phyloP scores from a whole-genome alignment of 129 eudicot species.

The Heracleum sosnowskyi region DNA sequence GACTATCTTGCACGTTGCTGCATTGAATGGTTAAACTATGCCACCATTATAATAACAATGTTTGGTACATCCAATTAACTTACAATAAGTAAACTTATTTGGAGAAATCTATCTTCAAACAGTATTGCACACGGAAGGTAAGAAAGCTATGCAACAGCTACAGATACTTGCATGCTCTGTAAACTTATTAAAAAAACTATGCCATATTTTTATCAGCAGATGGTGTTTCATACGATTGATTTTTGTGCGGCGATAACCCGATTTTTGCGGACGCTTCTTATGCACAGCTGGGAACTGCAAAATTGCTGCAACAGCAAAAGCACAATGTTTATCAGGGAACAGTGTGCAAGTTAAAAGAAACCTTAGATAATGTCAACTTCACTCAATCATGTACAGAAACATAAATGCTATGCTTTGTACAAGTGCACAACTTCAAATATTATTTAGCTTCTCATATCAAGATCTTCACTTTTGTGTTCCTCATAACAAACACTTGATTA shows the following conservation, averaged over 20 bases:
- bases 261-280: conserved; percentile 65
- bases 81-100: not conserved
- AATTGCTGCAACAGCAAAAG: conserved; percentile 67
- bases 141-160: not conserved
- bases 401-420: not conserved
- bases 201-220: not conserved
- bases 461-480: not conserved
- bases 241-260: conserved; percentile 74
- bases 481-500: not conserved
- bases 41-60: not conserved
- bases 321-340: conserved; percentile 9
- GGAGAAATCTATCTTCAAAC: not conserved
- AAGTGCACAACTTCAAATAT: not conserved
- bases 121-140: not conserved
- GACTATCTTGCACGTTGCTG: not conserved
- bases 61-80: not conserved
- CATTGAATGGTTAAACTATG: not conserved
- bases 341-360: not conserved
- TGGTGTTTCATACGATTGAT: conserved; percentile 55
- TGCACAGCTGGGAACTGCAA: conserved; percentile 84
- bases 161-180: conserved; percentile 6
- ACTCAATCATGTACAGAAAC: not conserved
- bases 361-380: not conserved
- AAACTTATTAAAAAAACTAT: not conserved
- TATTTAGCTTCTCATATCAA: not conserved